Percentiles rank a stretch among this genome's conserved stretches.
phyloP scores from a whole-genome alignment of 2,329 filamentous ascomycete species.

The Chaetomium sp. region DNA sequence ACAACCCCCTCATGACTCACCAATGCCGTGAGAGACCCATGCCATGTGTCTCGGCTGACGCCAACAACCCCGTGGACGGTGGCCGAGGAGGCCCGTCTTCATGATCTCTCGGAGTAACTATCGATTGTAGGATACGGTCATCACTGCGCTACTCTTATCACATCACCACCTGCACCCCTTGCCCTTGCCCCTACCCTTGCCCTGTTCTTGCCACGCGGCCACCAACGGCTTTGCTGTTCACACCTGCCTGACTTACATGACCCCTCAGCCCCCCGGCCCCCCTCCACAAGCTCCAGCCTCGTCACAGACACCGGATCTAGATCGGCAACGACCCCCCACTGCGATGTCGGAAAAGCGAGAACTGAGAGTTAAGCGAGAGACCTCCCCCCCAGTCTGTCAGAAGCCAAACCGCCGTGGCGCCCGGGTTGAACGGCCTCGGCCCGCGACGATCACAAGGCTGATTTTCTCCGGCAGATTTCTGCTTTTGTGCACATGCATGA shows the following conservation, averaged over 20 bases:
- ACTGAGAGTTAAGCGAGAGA: too few species aligned
- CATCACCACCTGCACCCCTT: background rate
- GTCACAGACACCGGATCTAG: background rate
- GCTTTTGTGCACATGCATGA: background rate
- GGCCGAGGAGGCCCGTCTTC: background rate
- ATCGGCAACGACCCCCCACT: too few species aligned
- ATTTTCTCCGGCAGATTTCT: background rate
- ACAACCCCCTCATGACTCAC: background rate
- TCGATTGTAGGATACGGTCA: too few species aligned
- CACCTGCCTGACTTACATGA: background rate
- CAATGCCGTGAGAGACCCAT: background rate
- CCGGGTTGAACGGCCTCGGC: background rate
- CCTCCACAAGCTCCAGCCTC: background rate
- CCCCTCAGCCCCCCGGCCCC: too few species aligned
- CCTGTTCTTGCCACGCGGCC: background rate
- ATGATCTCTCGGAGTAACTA: background rate
- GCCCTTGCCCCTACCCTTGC: background rate
- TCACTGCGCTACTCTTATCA: background rate
- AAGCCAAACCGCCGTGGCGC: background rate
- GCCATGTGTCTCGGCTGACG: background rate
- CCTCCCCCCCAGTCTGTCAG: background rate
- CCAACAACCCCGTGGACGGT: background rate
- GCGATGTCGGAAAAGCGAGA: too few species aligned
- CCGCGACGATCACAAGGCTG: constrained; percentile 4
- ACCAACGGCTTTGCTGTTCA: background rate